A percentile compares a stretch with the other conserved stretches of the same genome.
phyloP scores from a whole-genome alignment of 352 stramenopile genomes.

The Globisporangium middletonii region DNA sequence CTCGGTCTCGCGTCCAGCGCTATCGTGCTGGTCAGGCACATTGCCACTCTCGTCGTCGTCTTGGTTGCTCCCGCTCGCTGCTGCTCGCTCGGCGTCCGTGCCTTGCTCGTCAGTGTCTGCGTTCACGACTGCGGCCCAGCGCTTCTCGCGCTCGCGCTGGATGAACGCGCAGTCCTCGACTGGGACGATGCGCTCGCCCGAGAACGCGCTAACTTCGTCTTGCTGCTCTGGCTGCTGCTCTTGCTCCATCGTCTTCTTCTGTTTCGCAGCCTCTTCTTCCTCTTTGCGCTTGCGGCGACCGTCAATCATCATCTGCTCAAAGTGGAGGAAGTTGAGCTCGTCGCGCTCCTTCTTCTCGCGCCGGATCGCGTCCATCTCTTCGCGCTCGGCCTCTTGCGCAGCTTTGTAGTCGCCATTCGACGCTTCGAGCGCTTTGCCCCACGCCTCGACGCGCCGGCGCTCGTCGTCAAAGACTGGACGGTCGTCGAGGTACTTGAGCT shows the following conservation, averaged over 20 bases:
- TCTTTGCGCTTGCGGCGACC: slow-evolving; percentile 47
- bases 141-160: slow-evolving; percentile 50
- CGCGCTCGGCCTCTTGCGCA: slow-evolving; percentile 76
- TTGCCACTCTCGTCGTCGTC: not conserved
- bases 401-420: slow-evolving; percentile 70
- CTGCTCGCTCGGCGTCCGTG: not conserved
- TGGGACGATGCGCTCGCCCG: slow-evolving; percentile 61
- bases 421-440: slow-evolving; percentile 58
- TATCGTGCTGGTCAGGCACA: not conserved
- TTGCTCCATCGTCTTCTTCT: slow-evolving; percentile 10
- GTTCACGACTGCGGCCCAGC: slow-evolving; percentile 63
- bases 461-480: slow-evolving; percentile 86
- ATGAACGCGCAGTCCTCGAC: slow-evolving; percentile 59
- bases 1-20: not conserved
- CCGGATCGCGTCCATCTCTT: slow-evolving; percentile 78
- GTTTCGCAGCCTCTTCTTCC: slow-evolving; percentile 26
- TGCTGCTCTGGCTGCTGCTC: slow-evolving; percentile 9
- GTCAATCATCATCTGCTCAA: slow-evolving; percentile 86
- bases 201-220: slow-evolving; percentile 57
- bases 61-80: not conserved
- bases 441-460: slow-evolving; percentile 74
- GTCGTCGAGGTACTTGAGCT: slow-evolving; percentile 80
- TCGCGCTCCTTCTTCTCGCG: slow-evolving; percentile 86
- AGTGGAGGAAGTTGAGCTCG: slow-evolving; percentile 80
- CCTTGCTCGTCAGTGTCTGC: slow-evolving; percentile 18